Percentiles rank a stretch among this genome's conserved stretches.
phyloP scores from a whole-genome alignment of 768 basidiomycete genomes.

The Tylopilus felleus region DNA sequence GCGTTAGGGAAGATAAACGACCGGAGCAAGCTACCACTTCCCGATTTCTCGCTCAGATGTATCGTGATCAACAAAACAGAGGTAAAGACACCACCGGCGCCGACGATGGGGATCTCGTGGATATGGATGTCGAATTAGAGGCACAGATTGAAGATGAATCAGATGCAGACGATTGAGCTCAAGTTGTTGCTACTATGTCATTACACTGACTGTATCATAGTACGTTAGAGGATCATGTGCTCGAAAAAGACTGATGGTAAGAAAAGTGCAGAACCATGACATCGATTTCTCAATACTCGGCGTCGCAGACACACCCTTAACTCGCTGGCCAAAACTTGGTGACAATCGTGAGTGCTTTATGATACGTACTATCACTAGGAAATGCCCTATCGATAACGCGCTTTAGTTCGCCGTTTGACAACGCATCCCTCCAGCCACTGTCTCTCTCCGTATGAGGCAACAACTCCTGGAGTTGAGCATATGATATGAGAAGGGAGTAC shows the following conservation, averaged over 20 bases:
- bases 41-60: conserved; percentile 67
- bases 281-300: neutral
- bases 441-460: conserved; percentile 29
- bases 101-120: conserved; percentile 62
- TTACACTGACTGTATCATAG: neutral
- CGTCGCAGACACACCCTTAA: neutral
- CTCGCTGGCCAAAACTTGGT: conserved; percentile 13
- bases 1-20: conserved; percentile 66
- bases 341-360: conserved; percentile 22
- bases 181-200: neutral
- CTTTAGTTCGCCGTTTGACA: conserved; percentile 25
- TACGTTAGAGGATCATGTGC: neutral
- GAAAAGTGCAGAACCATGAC: neutral
- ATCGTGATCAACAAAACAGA: conserved; percentile 54
- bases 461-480: conserved; percentile 34
- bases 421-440: conserved; percentile 31
- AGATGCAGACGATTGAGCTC: conserved; percentile 25
- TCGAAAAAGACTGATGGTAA: too few relatives aligned
- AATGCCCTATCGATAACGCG: conserved; percentile 29
- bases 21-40: conserved; percentile 72
- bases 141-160: conserved; percentile 31
- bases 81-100: conserved; percentile 33
- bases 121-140: conserved; percentile 39
- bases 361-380: conserved; percentile 24
- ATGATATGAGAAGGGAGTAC: conserved; percentile 39